Evolutionary conservation across 2,329 filamentous ascomycete genomes (phyloP), one percentile per base, ranked within the genome.

Genomic region (Microcyclospora tardicrescens): DNA sequence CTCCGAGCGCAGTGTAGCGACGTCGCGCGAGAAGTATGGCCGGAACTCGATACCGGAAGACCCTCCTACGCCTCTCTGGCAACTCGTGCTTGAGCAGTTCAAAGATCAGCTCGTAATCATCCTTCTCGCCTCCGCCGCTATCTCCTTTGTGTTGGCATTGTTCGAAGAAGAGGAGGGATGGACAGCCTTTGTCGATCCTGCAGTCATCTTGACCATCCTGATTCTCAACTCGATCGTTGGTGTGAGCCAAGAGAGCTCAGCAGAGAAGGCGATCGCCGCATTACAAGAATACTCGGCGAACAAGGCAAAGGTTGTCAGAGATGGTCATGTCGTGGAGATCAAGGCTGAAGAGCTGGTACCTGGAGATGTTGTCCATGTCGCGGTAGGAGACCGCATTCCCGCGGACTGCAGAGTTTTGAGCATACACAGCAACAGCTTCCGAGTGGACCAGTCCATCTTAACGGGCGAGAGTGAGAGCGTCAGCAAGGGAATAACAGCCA

Each of bases 281-380:
- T 75, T 98, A 41, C 91, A 98, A 65, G 89, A 98, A 73, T 98
- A 98, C 67, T 96, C 89, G 24, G 91, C 91, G 56, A 98, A 96
- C 64, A 85, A 94, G 63, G 89, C 91, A 52, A 98, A 89, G 59
- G 89, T 93, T 38, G 63, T 94, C 42, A 83, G 91, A 55, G 79
- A 89, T 65, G 86, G 89, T 36, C 75, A 80, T 52, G 69, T 89
- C 45, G 76, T 79, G 48, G 77, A 82, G 50, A 68, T 98, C 66
- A 93, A 91, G 69, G 91, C 91, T n/a, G 91, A 98, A 55, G 86
- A 96, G 48, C 67, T 98, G 51, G 91, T 98, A 16, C 91, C 93
- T 10, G 91, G 91, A 55, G 91, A 98, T 59, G 77, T 98, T 42
- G 72, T 98, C 39, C 81, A 82, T 30, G 75, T 98, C 34, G 71